Base-by-base conservation (phyloP, 495 filamentous ascomycete genomes). In the Aspergillus diversus region DNA sequence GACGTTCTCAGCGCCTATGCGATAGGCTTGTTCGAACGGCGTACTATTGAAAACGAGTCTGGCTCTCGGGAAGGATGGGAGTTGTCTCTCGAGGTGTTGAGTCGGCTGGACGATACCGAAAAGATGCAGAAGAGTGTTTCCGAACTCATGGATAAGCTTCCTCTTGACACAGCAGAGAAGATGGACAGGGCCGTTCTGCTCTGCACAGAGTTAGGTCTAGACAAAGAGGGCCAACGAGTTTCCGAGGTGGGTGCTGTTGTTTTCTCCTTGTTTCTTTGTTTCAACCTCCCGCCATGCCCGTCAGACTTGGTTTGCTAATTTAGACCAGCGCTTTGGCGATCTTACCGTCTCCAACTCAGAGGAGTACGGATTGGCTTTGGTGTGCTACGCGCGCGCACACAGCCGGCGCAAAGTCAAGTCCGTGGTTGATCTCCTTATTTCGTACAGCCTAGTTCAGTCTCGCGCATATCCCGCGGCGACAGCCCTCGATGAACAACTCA, bases 331-430 rank as follows among this genome's bases (percentile, higher is more conserved):
- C 55, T 96, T 89, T 69, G 93, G 91, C 53, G 89, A 95, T 61
- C 75, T 82, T 46, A 82, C 93, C 48, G 81, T 84, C 4, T 77
- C 85, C 33, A 83, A 82, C 6, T 85, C 89, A 5, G 82, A 90
- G 63, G 83, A 86, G 42, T 96, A 93, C 66, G 93, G 93, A 50
- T 83, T 89, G 46, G 89, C 92, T 7, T 83, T 97, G 34, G 84
- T 92, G 69, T 96, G 93, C 79, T 96, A 92, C 72, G 87, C 93
- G 46, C 87, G 93, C 11, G 90, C 92, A 0, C 90, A 91, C 65
- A 83, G 83, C 49, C 77, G 84, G 7, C 79, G 80, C 63, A 95
- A 94, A 75, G 85, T 96, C 63, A 89, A 89, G 68, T 85, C 90
- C 53, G 89, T 96, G 27, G 82, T 94, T 31, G 88, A 93, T 69